Conservation (phyloP, 106 monocot genomes). For the Dendrobium chrysotoxum region DNA sequence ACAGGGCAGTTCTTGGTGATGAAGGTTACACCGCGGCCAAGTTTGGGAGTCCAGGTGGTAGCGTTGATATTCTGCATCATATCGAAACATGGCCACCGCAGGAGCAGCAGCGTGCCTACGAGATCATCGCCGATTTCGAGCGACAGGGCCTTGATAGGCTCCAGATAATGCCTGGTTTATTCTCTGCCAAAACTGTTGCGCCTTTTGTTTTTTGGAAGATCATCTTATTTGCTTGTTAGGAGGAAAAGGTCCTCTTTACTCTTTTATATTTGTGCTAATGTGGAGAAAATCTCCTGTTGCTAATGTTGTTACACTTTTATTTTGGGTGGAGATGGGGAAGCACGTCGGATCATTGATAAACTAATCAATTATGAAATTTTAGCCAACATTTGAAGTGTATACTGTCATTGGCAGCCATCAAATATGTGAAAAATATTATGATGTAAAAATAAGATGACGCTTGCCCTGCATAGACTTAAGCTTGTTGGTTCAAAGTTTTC, state of each 20-base stretch:
- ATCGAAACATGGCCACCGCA: slow-evolving; percentile 60
- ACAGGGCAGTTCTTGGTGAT: slow-evolving; percentile 71
- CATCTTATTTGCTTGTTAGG: not conserved
- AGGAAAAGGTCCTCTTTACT: not conserved
- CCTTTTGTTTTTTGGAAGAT: not conserved
- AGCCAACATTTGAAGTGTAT: too few relatives aligned
- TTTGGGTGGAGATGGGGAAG: not conserved
- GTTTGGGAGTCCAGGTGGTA: slow-evolving; percentile 21
- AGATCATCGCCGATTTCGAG: slow-evolving; percentile 75
- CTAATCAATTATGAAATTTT: not conserved
- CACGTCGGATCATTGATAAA: not conserved
- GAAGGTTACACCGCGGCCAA: slow-evolving; percentile 37
- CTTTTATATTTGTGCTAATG: not conserved
- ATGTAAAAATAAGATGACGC: too few relatives aligned
- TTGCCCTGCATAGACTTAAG: too few relatives aligned
- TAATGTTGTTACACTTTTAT: not conserved
- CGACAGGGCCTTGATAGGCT: slow-evolving; percentile 69
- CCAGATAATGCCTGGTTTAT: slow-evolving; percentile 93
- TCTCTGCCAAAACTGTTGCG: not conserved
- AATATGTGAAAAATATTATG: too few relatives aligned
- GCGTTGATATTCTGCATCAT: slow-evolving; percentile 80
- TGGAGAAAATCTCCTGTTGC: not conserved
- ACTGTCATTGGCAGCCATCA: too few relatives aligned
- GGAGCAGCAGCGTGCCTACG: slow-evolving; percentile 71
- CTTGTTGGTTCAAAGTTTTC: too few relatives aligned